A percentile compares a stretch with the other conserved stretches of the same genome.
Conservation (phyloP, 2,329 filamentous ascomycete genomes). For the Fusarium oxysporum region DNA sequence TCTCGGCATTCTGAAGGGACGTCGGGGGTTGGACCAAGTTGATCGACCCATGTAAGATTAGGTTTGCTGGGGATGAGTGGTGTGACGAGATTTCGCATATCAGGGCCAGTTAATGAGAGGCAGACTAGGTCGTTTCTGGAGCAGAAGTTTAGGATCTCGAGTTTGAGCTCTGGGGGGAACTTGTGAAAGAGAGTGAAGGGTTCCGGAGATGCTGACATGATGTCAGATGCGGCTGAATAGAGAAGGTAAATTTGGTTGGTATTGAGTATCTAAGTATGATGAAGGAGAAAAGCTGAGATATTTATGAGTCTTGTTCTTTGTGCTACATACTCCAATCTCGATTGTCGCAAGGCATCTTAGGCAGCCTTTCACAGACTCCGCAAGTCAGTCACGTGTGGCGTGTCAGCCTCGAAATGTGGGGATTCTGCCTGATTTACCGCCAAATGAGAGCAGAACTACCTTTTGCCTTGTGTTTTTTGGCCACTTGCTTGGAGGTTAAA, state of each 20-base stretch:
- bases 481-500: not conserved
- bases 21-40: not conserved
- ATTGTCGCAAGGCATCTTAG: not conserved
- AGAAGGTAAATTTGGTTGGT: not conserved
- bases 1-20: not conserved
- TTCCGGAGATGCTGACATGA: not conserved
- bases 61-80: not conserved
- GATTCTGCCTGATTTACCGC: not conserved
- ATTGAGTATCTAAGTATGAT: not conserved
- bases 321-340: not conserved
- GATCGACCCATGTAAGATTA: constrained; percentile 3
- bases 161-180: constrained; percentile 13
- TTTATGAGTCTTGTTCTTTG: not conserved
- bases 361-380: not conserved
- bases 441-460: accelerated
- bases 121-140: constrained; percentile 6
- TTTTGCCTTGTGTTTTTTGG: accelerated
- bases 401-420: not conserved
- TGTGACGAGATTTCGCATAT: not conserved
- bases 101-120: not conserved
- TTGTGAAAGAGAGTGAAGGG: not conserved
- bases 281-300: not conserved
- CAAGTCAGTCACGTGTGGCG: not conserved
- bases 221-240: not conserved
- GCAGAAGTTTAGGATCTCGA: constrained; percentile 1